phyloP scores from a whole-genome alignment of 164 flowering plant genomes.

The Liquidambar formosana region DNA sequence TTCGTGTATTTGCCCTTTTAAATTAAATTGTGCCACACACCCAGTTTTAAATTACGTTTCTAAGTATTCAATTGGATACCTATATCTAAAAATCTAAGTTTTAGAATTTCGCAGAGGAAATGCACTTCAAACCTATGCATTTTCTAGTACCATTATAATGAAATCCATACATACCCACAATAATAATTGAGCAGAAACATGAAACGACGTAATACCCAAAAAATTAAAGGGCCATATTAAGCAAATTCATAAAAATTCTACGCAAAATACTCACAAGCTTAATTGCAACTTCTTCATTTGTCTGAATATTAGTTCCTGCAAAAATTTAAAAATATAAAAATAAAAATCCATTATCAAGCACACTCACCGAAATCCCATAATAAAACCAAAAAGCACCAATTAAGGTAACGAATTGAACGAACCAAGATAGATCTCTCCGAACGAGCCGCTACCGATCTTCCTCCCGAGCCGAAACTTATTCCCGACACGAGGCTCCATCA shows the following conservation, averaged over 20 bases:
- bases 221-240: neutral
- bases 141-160: too few species aligned
- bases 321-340: conserved; percentile 6
- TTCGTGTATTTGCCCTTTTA: too few species aligned
- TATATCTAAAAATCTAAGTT: too few species aligned
- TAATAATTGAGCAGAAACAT: neutral
- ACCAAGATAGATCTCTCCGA: conserved; percentile 94
- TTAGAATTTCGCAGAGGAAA: too few species aligned
- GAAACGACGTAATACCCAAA: neutral
- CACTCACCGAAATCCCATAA: neutral
- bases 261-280: conserved; percentile 66
- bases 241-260: neutral
- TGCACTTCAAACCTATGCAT: too few species aligned
- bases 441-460: conserved; percentile 92
- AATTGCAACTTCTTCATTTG: conserved; percentile 87
- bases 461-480: conserved; percentile 84
- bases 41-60: too few species aligned
- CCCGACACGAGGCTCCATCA: conserved; percentile 89
- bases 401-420: neutral
- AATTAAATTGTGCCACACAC: too few species aligned
- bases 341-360: neutral
- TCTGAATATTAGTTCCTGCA: conserved; percentile 83
- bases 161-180: too few species aligned
- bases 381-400: conserved; percentile 7
- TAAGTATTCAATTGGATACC: too few species aligned